Evolutionary conservation across 768 basidiomycete species (phyloP).

Genomic region (Hypsizygus marmoreus): DNA sequence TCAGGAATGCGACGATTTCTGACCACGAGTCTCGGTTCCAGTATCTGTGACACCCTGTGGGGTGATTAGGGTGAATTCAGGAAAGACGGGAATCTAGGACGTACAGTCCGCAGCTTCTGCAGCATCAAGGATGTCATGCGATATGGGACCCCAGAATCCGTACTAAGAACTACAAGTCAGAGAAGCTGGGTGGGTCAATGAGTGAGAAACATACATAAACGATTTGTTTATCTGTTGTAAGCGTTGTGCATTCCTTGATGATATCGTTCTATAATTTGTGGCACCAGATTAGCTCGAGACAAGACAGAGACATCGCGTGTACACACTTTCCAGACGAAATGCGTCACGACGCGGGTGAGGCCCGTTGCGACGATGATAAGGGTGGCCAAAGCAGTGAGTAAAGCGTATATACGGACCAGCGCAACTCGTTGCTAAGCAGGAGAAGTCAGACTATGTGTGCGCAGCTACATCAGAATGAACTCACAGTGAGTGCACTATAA

Average conservation of each 20-base stretch:
- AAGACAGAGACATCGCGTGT: background rate
- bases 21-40: constrained; percentile 71
- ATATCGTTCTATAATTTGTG: constrained; percentile 48
- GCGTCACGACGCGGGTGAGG: constrained; percentile 58
- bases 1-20: constrained; percentile 63
- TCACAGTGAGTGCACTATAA: constrained; percentile 48
- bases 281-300: background rate
- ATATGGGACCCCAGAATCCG: constrained; percentile 56
- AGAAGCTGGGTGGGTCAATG: background rate
- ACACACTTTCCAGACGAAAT: constrained; percentile 68
- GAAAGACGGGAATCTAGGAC: constrained; percentile 14
- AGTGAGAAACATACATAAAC: constrained; percentile 34
- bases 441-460: background rate
- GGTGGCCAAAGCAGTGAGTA: constrained; percentile 46
- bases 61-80: constrained; percentile 11
- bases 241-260: constrained; percentile 52
- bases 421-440: constrained; percentile 51
- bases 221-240: constrained; percentile 35
- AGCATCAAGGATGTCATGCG: constrained; percentile 27
- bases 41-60: constrained; percentile 57
- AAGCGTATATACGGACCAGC: constrained; percentile 58
- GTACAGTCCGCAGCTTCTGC: constrained; percentile 50
- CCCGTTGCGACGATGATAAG: constrained; percentile 53
- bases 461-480: no score
- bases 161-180: constrained; percentile 32